Conservation (phyloP, 1,139 yeast genomes). For the Ogataea hybrid region DNA sequence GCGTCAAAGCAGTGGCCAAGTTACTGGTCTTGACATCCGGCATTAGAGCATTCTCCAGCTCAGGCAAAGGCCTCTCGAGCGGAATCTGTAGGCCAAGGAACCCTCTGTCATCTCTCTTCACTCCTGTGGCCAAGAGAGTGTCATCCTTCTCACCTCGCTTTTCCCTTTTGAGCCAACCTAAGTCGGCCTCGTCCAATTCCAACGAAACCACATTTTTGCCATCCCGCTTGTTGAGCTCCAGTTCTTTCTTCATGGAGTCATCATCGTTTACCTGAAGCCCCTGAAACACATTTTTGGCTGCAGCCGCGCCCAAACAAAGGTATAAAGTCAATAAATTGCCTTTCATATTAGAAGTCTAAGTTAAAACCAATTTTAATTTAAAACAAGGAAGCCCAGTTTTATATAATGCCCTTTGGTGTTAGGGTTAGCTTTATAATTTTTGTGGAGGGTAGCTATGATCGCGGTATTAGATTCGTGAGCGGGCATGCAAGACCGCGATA, state of each 20-base stretch:
- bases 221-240: conserved; percentile 13
- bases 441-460: no score
- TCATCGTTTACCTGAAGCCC: conserved; percentile 7
- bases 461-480: no score
- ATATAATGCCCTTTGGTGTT: no score
- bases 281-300: conserved; percentile 23
- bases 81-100: conserved; percentile 5
- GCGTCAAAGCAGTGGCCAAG: conserved; percentile 39
- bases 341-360: not conserved
- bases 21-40: conserved; percentile 30
- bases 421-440: no score
- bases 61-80: conserved; percentile 13
- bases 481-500: no score
- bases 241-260: conserved; percentile 12
- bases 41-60: conserved; percentile 21
- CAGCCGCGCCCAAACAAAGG: conserved; percentile 7
- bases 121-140: not conserved
- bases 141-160: no score
- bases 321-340: not conserved
- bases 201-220: conserved; percentile 11
- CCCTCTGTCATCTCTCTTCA: conserved; percentile 14
- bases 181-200: conserved; percentile 14
- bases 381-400: not conserved
- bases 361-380: not conserved
- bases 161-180: conserved; percentile 3